Percentiles rank a stretch among this genome's conserved stretches.
Conservation (phyloP, 305 asterid genomes). For the Fraxinus nigra region DNA sequence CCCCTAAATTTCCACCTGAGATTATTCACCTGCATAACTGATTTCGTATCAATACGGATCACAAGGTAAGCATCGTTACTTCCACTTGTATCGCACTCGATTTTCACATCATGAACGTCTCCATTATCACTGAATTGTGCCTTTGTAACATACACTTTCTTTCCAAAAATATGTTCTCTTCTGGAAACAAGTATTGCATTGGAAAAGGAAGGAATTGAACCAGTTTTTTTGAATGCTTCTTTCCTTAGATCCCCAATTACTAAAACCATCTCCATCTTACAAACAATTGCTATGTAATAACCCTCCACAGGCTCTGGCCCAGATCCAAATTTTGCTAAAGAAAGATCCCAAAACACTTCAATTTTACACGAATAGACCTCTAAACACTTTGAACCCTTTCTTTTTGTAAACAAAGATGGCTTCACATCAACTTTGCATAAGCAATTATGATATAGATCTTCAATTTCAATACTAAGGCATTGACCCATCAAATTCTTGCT, state of each 20-base stretch:
- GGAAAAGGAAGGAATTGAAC: slow-evolving; percentile 40
- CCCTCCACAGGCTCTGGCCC: slow-evolving; percentile 86
- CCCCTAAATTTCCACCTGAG: slow-evolving; percentile 81
- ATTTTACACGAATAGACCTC: slow-evolving; percentile 51
- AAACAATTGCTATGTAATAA: slow-evolving; percentile 65
- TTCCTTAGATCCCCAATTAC: slow-evolving; percentile 70
- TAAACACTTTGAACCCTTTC: slow-evolving; percentile 72
- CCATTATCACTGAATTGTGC: slow-evolving; percentile 71
- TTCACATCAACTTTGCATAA: slow-evolving; percentile 77
- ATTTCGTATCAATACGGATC: slow-evolving; percentile 57
- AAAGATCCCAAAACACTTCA: slow-evolving; percentile 78
- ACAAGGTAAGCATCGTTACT: slow-evolving; percentile 54
- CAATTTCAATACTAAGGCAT: slow-evolving; percentile 70
- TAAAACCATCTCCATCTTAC: slow-evolving; percentile 61
- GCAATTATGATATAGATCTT: slow-evolving; percentile 65
- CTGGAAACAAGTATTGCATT: slow-evolving; percentile 56
- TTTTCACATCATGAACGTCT: slow-evolving; percentile 60
- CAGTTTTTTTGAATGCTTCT: slow-evolving; percentile 83
- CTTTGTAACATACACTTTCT: slow-evolving; percentile 58
- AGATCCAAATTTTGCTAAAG: slow-evolving; percentile 68
- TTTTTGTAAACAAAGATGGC: slow-evolving; percentile 74
- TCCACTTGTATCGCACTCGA: slow-evolving; percentile 55
- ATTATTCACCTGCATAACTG: slow-evolving; percentile 71
- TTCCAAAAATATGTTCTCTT: slow-evolving; percentile 70
- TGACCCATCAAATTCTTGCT: slow-evolving; percentile 90